A percentile compares a stretch with the other conserved stretches of the same genome.
Conservation (phyloP, 2,329 filamentous ascomycete species). For the Paramyrothecium sp. region DNA sequence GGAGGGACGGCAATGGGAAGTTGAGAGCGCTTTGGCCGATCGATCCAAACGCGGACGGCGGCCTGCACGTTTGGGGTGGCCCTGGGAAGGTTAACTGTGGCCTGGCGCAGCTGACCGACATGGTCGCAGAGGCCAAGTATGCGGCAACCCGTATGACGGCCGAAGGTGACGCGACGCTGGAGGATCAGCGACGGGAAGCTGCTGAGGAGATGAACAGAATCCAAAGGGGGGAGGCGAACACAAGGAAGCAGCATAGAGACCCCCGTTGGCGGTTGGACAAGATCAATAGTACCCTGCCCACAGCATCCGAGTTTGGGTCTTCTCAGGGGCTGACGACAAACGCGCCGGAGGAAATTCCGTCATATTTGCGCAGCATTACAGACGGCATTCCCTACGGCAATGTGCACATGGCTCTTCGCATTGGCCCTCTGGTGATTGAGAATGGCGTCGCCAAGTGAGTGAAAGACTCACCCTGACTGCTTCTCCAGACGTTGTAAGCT, state of each 20-base stretch:
- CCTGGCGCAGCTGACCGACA: slow-evolving; percentile 10
- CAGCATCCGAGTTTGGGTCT: slow-evolving; percentile 15
- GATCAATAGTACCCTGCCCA: slow-evolving; percentile 7
- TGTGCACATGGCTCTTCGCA: slow-evolving; percentile 36
- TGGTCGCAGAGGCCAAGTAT: slow-evolving; percentile 22
- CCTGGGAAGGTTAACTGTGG: background rate
- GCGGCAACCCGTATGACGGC: slow-evolving; percentile 7
- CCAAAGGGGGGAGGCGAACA: slow-evolving; percentile 5
- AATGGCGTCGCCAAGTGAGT: slow-evolving; percentile 36
- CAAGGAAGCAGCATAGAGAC: background rate
- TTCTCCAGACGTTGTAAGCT: background rate
- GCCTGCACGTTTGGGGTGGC: background rate
- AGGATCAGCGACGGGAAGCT: background rate
- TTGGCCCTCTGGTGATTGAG: slow-evolving; percentile 38
- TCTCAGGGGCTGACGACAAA: slow-evolving; percentile 15
- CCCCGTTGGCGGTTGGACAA: background rate
- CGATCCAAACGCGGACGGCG: background rate
- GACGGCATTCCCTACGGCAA: slow-evolving; percentile 35
- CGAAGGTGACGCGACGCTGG: slow-evolving; percentile 7
- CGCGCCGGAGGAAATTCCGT: slow-evolving; percentile 23
- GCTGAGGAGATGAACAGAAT: background rate
- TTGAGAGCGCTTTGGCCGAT: slow-evolving; percentile 14
- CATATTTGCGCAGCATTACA: slow-evolving; percentile 24
- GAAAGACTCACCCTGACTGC: accelerated
- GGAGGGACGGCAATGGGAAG: slow-evolving; percentile 14